A percentile compares a stretch with the other conserved stretches of the same genome.
Evolutionary conservation across 441 rosid genomes (phyloP).

Genomic region (Brassica hybrid): DNA sequence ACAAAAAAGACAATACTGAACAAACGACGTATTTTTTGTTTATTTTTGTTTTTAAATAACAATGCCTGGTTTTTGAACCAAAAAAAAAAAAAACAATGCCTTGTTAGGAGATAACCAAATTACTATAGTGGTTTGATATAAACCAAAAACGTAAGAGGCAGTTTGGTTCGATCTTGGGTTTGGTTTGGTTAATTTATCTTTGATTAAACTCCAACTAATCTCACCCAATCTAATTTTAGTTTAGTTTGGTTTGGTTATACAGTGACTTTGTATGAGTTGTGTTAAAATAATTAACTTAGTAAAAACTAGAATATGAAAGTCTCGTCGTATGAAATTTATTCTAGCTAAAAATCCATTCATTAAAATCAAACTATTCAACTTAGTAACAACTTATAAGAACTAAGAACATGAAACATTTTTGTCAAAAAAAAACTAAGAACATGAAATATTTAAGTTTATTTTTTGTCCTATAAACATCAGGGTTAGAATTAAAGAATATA

Average conservation of each 20-base stretch:
- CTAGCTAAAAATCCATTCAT: not conserved
- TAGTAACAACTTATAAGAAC: not conserved
- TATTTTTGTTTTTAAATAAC: not conserved
- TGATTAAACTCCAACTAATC: not conserved
- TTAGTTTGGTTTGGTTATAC: not conserved
- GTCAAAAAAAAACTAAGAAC: not conserved
- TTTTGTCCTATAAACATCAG: not conserved
- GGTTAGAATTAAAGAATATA: not conserved
- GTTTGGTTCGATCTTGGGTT: not conserved
- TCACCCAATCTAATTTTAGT: not conserved
- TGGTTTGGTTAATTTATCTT: not conserved
- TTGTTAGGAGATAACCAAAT: not conserved
- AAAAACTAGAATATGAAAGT: not conserved
- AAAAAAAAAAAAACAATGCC: not conserved
- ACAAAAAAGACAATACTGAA: not conserved
- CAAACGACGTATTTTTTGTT: not conserved
- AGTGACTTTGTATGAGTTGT: not conserved
- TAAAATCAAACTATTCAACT: not conserved
- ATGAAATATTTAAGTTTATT: not conserved
- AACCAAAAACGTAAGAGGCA: not conserved
- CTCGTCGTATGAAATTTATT: not conserved
- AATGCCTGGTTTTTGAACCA: no score
- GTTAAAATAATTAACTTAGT: not conserved
- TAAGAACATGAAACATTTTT: not conserved
- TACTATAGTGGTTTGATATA: not conserved